phyloP scores from a whole-genome alignment of 805 yeast genomes.

The Metschnikowia henanensis region DNA sequence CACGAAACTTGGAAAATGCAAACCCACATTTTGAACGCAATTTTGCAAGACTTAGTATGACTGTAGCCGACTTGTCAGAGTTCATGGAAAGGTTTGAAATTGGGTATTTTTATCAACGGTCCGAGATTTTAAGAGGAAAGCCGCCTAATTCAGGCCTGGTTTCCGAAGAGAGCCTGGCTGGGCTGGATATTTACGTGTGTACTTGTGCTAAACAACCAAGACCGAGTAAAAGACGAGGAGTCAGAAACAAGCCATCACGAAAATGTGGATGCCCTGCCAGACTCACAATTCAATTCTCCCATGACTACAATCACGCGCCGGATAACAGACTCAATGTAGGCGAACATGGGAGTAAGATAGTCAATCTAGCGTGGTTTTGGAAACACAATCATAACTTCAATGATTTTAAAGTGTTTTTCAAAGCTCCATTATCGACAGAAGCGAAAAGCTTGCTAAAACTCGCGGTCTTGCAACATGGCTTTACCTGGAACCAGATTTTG shows the following conservation, averaged over 20 bases:
- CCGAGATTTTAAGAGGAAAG: no score
- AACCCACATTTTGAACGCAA: neutral
- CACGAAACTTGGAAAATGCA: neutral
- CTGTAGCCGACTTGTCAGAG: no score
- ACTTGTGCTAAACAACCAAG: no score
- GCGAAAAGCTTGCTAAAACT: neutral
- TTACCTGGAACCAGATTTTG: neutral
- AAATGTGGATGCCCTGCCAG: neutral
- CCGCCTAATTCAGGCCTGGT: no score
- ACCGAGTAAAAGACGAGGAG: no score
- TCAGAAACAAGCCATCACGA: no score
- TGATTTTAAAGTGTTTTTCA: neutral
- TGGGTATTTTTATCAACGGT: no score
- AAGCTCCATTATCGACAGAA: neutral
- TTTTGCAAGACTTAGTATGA: no score
- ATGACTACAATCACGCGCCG: neutral
- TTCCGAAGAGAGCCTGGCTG: no score
- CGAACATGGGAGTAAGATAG: neutral
- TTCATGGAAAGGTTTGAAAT: no score
- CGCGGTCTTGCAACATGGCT: neutral
- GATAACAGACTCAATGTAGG: neutral
- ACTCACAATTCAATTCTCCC: neutral
- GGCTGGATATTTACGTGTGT: no score
- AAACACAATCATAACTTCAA: constrained; percentile 1
- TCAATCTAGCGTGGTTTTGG: neutral